Evolutionary conservation across 352 stramenopile genomes (phyloP).

Genomic region (Peronosclerospora sorghi): DNA sequence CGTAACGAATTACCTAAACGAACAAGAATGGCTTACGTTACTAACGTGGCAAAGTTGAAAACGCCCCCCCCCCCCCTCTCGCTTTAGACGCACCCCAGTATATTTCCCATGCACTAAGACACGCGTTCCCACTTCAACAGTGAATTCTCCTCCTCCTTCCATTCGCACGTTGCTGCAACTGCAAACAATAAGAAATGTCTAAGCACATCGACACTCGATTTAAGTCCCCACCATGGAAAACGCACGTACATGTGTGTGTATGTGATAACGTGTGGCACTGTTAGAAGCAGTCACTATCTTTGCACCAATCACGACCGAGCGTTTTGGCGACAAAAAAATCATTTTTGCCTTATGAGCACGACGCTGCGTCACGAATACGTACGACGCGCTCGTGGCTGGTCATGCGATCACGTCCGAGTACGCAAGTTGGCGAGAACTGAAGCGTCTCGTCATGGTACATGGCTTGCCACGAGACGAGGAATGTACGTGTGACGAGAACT

Average conservation of each 20-base stretch:
- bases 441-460: slow-evolving; percentile 74
- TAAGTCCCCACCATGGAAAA: too few relatives aligned
- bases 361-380: slow-evolving; percentile 14
- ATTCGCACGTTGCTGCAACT: too few relatives aligned
- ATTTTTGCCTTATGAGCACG: not conserved
- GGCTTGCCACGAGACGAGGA: slow-evolving; percentile 48
- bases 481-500: not conserved
- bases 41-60: slow-evolving; percentile 1
- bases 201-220: too few relatives aligned
- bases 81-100: slow-evolving; percentile 39
- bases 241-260: too few relatives aligned
- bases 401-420: slow-evolving; percentile 49
- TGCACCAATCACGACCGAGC: too few relatives aligned
- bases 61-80: not conserved
- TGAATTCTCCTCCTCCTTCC: slow-evolving; percentile 8
- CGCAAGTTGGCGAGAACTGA: slow-evolving; percentile 71
- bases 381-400: slow-evolving; percentile 14
- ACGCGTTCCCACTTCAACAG: slow-evolving; percentile 21
- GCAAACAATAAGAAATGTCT: too few relatives aligned
- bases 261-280: too few relatives aligned
- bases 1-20: slow-evolving; percentile 53
- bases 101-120: slow-evolving; percentile 77
- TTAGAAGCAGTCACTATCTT: too few relatives aligned
- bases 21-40: slow-evolving; percentile 5
- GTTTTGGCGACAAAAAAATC: too few relatives aligned